phyloP scores from a whole-genome alignment of 169 alveolate genomes.

The Plasmodium inui region DNA sequence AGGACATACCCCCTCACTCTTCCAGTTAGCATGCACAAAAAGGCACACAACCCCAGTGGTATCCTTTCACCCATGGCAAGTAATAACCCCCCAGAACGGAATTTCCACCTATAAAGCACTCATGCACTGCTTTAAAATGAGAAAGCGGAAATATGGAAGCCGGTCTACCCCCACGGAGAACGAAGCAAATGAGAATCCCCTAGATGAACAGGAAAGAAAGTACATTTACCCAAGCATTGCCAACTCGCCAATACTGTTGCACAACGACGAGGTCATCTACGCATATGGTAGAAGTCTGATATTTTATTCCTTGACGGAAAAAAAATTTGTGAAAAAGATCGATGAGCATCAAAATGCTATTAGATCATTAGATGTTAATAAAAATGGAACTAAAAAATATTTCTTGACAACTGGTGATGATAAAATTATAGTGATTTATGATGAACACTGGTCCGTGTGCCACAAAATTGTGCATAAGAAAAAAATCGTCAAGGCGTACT shows the following conservation, averaged over 20 bases:
- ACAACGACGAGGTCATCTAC: constrained; percentile 38
- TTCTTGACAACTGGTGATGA: constrained; percentile 71
- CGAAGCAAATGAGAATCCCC: neutral
- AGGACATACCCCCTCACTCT: neutral
- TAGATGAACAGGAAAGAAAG: constrained; percentile 31
- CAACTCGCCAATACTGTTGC: constrained; percentile 34
- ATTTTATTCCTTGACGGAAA: constrained; percentile 36
- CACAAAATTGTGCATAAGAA: constrained; percentile 50
- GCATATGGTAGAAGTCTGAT: constrained; percentile 52
- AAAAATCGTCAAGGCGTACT: constrained; percentile 61
- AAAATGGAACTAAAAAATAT: constrained; percentile 1
- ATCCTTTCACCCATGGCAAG: neutral
- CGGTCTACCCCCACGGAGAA: neutral
- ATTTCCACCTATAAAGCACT: neutral
- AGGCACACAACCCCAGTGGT: neutral
- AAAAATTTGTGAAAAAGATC: constrained; percentile 35
- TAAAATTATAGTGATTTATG: constrained; percentile 54
- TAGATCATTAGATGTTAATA: constrained; percentile 57
- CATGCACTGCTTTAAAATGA: neutral
- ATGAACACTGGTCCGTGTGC: constrained; percentile 23
- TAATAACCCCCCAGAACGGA: neutral
- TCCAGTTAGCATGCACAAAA: neutral
- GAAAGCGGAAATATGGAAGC: constrained; percentile 2
- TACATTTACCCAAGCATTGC: constrained; percentile 62
- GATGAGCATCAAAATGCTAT: constrained; percentile 37